A percentile compares a stretch with the other conserved stretches of the same genome.
phyloP scores from a whole-genome alignment of 495 filamentous ascomycete genomes.

The Aspergillus funiculosus region DNA sequence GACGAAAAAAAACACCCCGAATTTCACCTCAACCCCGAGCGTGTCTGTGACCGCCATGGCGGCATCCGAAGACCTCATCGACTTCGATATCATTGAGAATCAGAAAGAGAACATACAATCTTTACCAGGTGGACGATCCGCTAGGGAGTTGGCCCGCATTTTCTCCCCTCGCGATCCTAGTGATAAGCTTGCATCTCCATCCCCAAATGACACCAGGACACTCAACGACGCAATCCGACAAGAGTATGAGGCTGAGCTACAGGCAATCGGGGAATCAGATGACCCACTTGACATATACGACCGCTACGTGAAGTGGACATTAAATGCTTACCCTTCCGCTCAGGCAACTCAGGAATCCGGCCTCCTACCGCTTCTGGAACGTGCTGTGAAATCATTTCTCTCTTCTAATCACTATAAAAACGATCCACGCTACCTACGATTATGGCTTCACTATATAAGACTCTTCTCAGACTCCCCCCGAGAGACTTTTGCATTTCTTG shows the following conservation, averaged over 20 bases:
- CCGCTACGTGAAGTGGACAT: conserved; percentile 92
- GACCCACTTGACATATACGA: conserved; percentile 95
- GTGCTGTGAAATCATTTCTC: conserved; percentile 87
- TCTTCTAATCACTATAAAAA: conserved; percentile 81
- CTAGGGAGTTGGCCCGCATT: conserved; percentile 77
- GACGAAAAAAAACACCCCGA: neutral
- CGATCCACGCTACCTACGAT: conserved; percentile 82
- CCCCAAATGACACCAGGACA: conserved; percentile 65
- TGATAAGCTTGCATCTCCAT: conserved; percentile 45
- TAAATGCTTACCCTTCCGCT: conserved; percentile 90
- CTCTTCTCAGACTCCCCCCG: conserved; percentile 88
- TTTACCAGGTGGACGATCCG: conserved; percentile 83
- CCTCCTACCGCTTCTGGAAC: conserved; percentile 82
- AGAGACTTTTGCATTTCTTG: conserved; percentile 85
- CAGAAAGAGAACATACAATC: conserved; percentile 98
- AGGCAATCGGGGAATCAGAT: conserved; percentile 73
- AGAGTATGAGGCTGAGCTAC: conserved; percentile 81
- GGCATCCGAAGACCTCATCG: conserved; percentile 57
- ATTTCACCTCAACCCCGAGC: neutral
- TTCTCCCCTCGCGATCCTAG: conserved; percentile 58
- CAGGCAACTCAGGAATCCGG: conserved; percentile 87
- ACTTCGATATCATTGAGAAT: conserved; percentile 92
- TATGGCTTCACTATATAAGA: conserved; percentile 92
- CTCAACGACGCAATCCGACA: conserved; percentile 70
- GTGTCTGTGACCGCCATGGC: conserved; percentile 39